Evolutionary conservation across 1,284 basidiomycete genomes (phyloP), one percentile per base, ranked within the genome.

Genomic region (Mycena sp.): DNA sequence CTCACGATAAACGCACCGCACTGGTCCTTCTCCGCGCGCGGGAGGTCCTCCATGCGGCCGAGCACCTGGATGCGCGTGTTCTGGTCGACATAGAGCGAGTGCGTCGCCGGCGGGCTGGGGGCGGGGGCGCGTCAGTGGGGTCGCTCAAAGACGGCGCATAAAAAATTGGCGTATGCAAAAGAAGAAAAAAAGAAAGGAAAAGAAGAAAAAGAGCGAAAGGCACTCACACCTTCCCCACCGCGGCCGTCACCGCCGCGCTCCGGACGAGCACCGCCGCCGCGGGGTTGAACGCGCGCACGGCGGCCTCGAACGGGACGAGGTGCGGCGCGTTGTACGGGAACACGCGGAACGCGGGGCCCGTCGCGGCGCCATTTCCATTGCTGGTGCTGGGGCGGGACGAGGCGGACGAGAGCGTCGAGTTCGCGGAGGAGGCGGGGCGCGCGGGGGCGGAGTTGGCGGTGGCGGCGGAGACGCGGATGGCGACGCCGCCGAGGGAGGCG

Each of bases 1-100:
- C n/a, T n/a, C 72, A 90, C 89, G 69, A 95, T 85, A 72, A 95
- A 95, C 12, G 92, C 92, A 17, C 90, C 93, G 68, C 88, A 89
- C 72, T 95, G 93, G 65, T 94, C 91, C 78, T 92, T 93, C 71
- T 94, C 87, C 6, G 92, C 93, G 40, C 85, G 82, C 5, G 89
- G 89, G 30, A 95, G 85, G 67, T 87, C 82, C 56, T 85, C 80
- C 76, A 94, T 88, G 51, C 84, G 85, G 65, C 90, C 85, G 51
- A 92, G 72, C 64, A 92, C 82, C 72, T 92, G 90, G 53, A 92
- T 91, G 65, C 89, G 85, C 5, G 89, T 91, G 69, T 88, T 85
- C 35, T 81, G 76, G 73, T 91, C 89, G 69, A 92, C 84, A 72
- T 87, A 89, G 64, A 91, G 82, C 53, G 81, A 84, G 66, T 78